Evolutionary conservation across 139 green algal species (phyloP), one percentile per base, ranked within the genome.

Genomic region (Asterochloris sp.): DNA sequence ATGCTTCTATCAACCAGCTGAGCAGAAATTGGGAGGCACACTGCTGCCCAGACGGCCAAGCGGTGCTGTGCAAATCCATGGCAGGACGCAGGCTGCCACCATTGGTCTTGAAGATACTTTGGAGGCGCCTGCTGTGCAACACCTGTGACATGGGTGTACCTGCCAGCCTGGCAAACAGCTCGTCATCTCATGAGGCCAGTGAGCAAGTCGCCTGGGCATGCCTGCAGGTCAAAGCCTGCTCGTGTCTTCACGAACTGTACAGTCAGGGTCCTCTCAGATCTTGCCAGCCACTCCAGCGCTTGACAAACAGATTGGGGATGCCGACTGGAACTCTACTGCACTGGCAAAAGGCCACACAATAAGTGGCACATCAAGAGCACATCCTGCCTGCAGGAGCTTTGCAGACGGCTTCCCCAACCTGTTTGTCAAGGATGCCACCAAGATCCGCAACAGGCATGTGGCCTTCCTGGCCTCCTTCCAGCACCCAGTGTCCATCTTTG

Each of bases 341-440:
- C 26, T 47, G 21, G 13, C 15, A 28, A 8, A 13, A 1, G 29
- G 23, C 38, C 21, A n/a, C 11, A 12, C 69, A 62, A 63, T 69
- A 10, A 69, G 24, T 38, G 15, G 27, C 60, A 19, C 23, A 10
- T 38, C 12, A 2, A 69, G 38, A 2, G 6, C 2, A 6, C 6
- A 10, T 54, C 12, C 9, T 69, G 60, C 21, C 10, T 73, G 76
- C 91, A 95, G 91, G 87, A 89, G 86, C 16, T 99, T 99, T 83
- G 87, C 93, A 11, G 97, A 99, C 79, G 97, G 97, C 61, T 99
- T 99, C 79, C 97, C 97, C n/a, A 97, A 99, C 86, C 87, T 99
- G n/a, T 98, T 98, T 86, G 93, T 99, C 21, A 92, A 97, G 73
- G 90, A 98, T 77, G 97, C 96, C 0, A 92, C 93, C 12, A 71